Evolutionary conservation across 805 yeast species (phyloP).

Genomic region (Saccharomyces paradoxus): DNA sequence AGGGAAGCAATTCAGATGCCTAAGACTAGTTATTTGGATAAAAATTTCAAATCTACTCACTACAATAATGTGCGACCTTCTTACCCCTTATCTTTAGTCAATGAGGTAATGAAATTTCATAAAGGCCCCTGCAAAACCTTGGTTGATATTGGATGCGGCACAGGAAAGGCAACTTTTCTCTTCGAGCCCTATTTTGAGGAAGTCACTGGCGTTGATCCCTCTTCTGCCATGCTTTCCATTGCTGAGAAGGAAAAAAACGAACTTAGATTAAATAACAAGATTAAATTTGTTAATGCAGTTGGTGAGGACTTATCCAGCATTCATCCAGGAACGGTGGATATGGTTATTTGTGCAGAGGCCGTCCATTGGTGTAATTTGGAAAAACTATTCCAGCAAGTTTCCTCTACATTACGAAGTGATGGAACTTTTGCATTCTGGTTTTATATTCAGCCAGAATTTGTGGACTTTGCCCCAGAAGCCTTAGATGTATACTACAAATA

Average conservation of each 20-base stretch:
- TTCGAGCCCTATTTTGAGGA: constrained; percentile 32
- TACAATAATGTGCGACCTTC: constrained; percentile 19
- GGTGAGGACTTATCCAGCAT: constrained; percentile 8
- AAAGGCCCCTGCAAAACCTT: constrained; percentile 21
- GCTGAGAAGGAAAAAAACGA: not conserved
- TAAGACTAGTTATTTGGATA: constrained; percentile 7
- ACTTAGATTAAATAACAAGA: not conserved
- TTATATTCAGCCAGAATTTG: constrained; percentile 59
- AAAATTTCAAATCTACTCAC: constrained; percentile 7
- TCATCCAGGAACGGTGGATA: constrained; percentile 37
- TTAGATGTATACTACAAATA: constrained; percentile 48
- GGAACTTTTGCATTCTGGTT: constrained; percentile 70
- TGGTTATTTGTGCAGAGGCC: constrained; percentile 62
- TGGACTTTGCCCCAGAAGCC: constrained; percentile 42
- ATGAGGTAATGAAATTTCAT: constrained; percentile 37
- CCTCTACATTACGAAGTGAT: constrained; percentile 40
- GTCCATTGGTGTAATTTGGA: constrained; percentile 67
- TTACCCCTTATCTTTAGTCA: constrained; percentile 48
- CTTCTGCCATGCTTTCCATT: constrained; percentile 40
- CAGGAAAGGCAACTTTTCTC: constrained; percentile 52
- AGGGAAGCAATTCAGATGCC: constrained; percentile 3
- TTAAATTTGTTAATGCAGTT: not conserved
- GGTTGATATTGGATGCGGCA: constrained; percentile 65
- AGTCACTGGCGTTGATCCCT: constrained; percentile 53
- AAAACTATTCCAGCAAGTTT: constrained; percentile 41